These are phyloP conservation scores for Neurospora africana DNA, from an alignment of 495 filamentous ascomycete genomes.

Conservation along the genomic window DNA sequence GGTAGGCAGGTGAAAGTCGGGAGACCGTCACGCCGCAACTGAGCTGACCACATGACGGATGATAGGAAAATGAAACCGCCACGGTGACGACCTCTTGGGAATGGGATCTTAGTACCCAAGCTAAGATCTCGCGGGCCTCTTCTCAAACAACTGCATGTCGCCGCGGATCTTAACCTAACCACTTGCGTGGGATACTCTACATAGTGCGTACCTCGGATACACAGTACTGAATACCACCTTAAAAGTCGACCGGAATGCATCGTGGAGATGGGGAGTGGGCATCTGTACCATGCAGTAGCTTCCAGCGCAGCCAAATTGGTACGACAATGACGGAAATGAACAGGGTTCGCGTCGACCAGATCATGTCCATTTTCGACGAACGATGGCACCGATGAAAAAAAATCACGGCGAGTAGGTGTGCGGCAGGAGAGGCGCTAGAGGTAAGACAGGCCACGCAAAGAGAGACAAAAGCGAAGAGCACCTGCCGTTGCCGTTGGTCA, in stretches of 20 bases:
- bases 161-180: background rate
- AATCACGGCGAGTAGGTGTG: background rate
- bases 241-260: background rate
- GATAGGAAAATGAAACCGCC: background rate
- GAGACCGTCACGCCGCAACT: background rate
- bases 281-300: background rate
- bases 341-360: constrained; percentile 9
- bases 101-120: background rate
- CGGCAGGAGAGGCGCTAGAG: background rate
- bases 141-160: background rate
- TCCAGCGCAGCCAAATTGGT: constrained; percentile 11
- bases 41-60: background rate
- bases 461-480: background rate
- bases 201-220: background rate
- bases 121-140: background rate
- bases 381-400: background rate
- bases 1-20: background rate
- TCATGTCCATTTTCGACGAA: background rate
- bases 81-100: background rate
- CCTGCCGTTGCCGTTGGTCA: background rate
- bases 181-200: background rate
- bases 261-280: constrained; percentile 4
- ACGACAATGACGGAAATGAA: constrained; percentile 24
- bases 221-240: background rate
- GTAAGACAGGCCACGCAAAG: background rate